Base-by-base conservation (phyloP, 2,329 filamentous ascomycete species). In the Beauveria sp. region DNA sequence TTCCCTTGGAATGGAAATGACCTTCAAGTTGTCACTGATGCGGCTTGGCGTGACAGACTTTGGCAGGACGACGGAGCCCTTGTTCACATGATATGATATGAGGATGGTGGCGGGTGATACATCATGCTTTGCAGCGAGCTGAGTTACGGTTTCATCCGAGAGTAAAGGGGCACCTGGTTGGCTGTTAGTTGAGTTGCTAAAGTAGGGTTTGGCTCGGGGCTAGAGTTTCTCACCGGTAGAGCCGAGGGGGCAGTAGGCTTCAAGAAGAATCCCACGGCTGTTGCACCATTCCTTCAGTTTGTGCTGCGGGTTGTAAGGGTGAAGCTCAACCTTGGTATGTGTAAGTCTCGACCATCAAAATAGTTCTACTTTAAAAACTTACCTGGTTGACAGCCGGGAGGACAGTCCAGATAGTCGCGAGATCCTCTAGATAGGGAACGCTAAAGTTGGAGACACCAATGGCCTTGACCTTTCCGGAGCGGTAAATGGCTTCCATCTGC, bases 371-470 rank as follows among this genome's bases (percentile, higher is more conserved):
- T 63, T 88, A 83, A 63, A 91, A 89, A 81, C 90, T 87, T 68
- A 89, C 88, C 76, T 90, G 86, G 76, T 89, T 88, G 69, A 85
- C 83, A 61, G 84, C 86, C 5, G 86, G 86, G 8, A 84, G 75
- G 65, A 90, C 80, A 44, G 70, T 77, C 64, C 75, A 73, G 26
- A 77, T 71, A 28, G 76, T 71, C 34, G 84, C 77, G 64, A 85
- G 77, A 70, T 84, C 71, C 68, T 83, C 77, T 20, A 85, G 76
- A 70, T 83, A 85, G 59, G 73, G 74, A 64, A 54, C 37, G 75
- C 79, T 82, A 73, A 84, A 85, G 71, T 85, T 85, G 73, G 77
- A 80, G 51, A 85, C 81, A 54, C 82, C 82, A 55, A 85, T 76
- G 46, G 75, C 77, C 69, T 73, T 77, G 62, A 77, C 74, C 73